These are phyloP conservation scores for Macrophomina tecta DNA, from an alignment of 2,329 filamentous ascomycete genomes.

Conservation along the genomic window DNA sequence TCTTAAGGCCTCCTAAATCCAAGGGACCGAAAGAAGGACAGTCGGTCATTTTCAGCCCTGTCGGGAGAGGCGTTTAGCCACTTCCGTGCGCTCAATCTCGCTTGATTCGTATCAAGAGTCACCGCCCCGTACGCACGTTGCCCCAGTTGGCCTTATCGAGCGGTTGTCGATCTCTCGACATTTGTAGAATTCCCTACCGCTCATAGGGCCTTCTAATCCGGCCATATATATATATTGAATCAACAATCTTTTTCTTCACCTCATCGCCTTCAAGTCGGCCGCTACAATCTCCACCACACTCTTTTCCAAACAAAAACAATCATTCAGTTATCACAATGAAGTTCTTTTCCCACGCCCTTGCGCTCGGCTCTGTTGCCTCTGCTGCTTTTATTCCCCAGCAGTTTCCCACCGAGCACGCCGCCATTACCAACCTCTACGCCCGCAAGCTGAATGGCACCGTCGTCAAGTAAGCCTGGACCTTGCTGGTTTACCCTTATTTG, in stretches of 20 bases:
- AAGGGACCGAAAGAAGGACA: not conserved
- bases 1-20: not conserved
- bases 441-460: conserved; percentile 25
- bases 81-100: conserved; percentile 11
- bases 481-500: no score
- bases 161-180: not conserved
- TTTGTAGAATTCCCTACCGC: conserved; percentile 9
- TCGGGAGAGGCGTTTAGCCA: conserved; percentile 20
- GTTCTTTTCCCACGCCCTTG: conserved; percentile 39
- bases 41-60: conserved; percentile 5
- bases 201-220: not conserved
- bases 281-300: not conserved
- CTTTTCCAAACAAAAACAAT: not conserved
- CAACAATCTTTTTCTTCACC: not conserved
- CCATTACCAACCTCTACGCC: conserved; percentile 24
- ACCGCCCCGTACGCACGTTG: conserved; percentile 9
- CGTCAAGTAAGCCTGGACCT: not conserved
- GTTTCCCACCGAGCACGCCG: conserved; percentile 9
- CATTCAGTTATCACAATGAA: conserved; percentile 47
- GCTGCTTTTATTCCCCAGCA: conserved; percentile 5
- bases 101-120: conserved; percentile 9
- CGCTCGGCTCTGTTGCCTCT: conserved; percentile 11
- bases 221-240: conserved; percentile 8
- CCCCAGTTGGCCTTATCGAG: conserved; percentile 1
- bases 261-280: not conserved